A percentile compares a stretch with the other conserved stretches of the same genome.
phyloP scores from a whole-genome alignment of 306 rosid species.

The Cucumis sativus region Cucumber_9930_V3 NC_026659.2:6325001-6325500 shows the following conservation, averaged over 20 bases:
- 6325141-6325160: slow-evolving; percentile 77
- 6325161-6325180: slow-evolving; percentile 82
- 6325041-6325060: slow-evolving; percentile 52
- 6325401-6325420: slow-evolving; percentile 57
- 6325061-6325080: slow-evolving; percentile 62
- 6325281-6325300: neutral
- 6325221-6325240: neutral
- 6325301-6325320: too few relatives aligned
- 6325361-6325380: slow-evolving; percentile 71
- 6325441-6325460: slow-evolving; percentile 62
- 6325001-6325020: neutral
- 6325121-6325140: slow-evolving; percentile 65
- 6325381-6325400: slow-evolving; percentile 72
- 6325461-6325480: slow-evolving; percentile 55
- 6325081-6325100: slow-evolving; percentile 59
- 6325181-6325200: slow-evolving; percentile 96
- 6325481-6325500: slow-evolving; percentile 67
- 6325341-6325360: slow-evolving; percentile 16
- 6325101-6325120: slow-evolving; percentile 86
- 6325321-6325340: neutral
- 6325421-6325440: slow-evolving; percentile 55
- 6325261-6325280: too few relatives aligned
- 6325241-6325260: neutral
- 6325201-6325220: slow-evolving; percentile 75
- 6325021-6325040: neutral